These are phyloP conservation scores for Ceratocystis papillata DNA, from an alignment of 2,329 filamentous ascomycete genomes.

Conservation along the genomic window DNA sequence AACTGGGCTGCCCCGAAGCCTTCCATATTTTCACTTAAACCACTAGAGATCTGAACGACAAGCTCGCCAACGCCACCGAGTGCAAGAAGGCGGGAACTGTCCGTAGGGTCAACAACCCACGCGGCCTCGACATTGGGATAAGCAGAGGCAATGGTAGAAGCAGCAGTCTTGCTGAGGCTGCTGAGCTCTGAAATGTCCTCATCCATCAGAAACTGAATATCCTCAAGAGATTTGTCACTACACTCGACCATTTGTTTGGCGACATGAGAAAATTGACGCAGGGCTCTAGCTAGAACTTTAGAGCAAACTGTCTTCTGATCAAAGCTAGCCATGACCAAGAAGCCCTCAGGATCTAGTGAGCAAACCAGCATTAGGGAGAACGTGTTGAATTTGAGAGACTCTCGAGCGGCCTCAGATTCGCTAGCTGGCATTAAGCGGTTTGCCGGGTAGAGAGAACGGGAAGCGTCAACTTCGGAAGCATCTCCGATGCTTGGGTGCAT, in stretches of 20 bases:
- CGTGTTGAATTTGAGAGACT: slow-evolving; percentile 48
- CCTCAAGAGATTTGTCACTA: slow-evolving; percentile 29
- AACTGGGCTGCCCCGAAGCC: slow-evolving; percentile 26
- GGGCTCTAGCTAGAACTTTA: slow-evolving; percentile 42
- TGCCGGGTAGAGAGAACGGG: slow-evolving; percentile 33
- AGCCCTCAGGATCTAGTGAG: slow-evolving; percentile 44
- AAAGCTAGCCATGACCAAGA: slow-evolving; percentile 53
- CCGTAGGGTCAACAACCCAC: slow-evolving; percentile 35
- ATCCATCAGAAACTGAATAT: slow-evolving; percentile 32
- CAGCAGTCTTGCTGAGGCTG: slow-evolving; percentile 28
- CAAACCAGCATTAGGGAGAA: slow-evolving; percentile 58
- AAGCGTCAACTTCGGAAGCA: slow-evolving; percentile 25
- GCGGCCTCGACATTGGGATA: slow-evolving; percentile 29
- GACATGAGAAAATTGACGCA: slow-evolving; percentile 43
- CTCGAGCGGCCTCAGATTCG: slow-evolving; percentile 46
- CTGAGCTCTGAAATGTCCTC: slow-evolving; percentile 32
- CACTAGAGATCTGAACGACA: slow-evolving; percentile 31
- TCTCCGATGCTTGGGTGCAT: slow-evolving; percentile 38
- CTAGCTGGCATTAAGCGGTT: slow-evolving; percentile 45
- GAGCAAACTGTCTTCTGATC: slow-evolving; percentile 49
- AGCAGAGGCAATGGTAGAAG: slow-evolving; percentile 27
- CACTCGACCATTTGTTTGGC: slow-evolving; percentile 40
- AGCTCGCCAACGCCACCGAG: slow-evolving; percentile 38
- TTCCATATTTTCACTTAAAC: background rate
- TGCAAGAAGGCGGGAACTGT: slow-evolving; percentile 33